These are phyloP conservation scores for Casuarina equisetifolia DNA, from an alignment of 306 rosid species.

Conservation along the genomic window DNA sequence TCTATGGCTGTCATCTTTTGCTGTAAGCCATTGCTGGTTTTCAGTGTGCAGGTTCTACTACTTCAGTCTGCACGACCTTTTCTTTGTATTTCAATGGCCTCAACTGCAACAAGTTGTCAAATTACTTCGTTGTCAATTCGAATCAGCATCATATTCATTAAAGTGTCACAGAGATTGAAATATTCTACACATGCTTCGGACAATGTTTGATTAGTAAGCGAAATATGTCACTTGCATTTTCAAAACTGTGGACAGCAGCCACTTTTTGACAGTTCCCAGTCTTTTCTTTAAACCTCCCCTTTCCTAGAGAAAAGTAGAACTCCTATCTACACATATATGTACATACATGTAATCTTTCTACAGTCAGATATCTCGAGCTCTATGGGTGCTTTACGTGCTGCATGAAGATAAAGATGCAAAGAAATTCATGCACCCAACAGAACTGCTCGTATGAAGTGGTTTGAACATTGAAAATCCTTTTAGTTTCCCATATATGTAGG, in stretches of 20 bases:
- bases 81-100: background rate
- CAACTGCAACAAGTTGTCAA: background rate
- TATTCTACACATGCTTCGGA: background rate
- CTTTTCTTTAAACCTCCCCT: conserved; percentile 19
- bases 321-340: conserved; percentile 30
- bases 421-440: conserved; percentile 9
- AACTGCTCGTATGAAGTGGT: conserved; percentile 17
- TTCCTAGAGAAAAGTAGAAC: conserved; percentile 27
- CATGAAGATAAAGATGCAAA: conserved; percentile 19
- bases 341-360: conserved; percentile 3
- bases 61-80: background rate
- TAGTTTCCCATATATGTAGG: conserved; percentile 69
- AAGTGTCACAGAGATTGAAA: background rate
- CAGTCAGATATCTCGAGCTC: background rate
- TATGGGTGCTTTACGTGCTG: background rate
- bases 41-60: no score
- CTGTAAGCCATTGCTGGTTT: no score
- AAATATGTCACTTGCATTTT: background rate
- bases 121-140: background rate
- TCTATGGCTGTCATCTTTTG: no score
- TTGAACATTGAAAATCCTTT: conserved; percentile 5
- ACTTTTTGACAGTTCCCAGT: conserved; percentile 22
- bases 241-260: conserved; percentile 11
- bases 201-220: background rate
- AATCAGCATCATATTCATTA: background rate